Evolutionary conservation across 306 rosid species (phyloP), one percentile per base, ranked within the genome.

Genomic region (Medicago ruthenica): DNA sequence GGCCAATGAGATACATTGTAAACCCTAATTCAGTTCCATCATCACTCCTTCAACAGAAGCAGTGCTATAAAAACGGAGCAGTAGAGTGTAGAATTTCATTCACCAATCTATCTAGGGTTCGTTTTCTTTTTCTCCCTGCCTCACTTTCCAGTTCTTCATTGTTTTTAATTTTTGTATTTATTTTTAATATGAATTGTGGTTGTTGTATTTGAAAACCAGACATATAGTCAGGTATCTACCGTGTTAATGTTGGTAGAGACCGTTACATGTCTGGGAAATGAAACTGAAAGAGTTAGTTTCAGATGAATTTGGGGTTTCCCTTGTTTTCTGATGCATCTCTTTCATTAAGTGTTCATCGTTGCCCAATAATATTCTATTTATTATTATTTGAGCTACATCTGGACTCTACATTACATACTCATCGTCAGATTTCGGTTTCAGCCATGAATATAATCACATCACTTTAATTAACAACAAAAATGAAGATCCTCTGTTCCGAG

Each of bases 361-460:
- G 84, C 86, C 79, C 82, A 67, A 63, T 78, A 83, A 77, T 67
- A 50, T 44, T 7, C 55, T 6, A 4, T 57, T 57, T 81, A 27
- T 85, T 79, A 57, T 83, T 83, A 78, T 45, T 59, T 74, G 88
- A 79, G 87, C 91, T 83, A 85, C 91, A 81, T 81, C 86, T 81
- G 83, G 85, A 73, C 76, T 37, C 69, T 54, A 81, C 81, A 83
- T 80, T 31, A 14, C 21, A 0, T 0, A 1, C 20, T 8, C 36
- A 31, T 31, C 36, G 4, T 31, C 6, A 31, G 5, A 31, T 31
- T 31, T 31, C 6, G 36, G 36, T 3, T 31, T 31, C 36, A 31
- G 6, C 36, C 0, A 3, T 31, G 6, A 24, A 1, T 2, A 24
- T 2, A n/a, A n/a, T n/a, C n/a, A n/a, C n/a, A n/a, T n/a, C n/a